phyloP scores from a whole-genome alignment of 129 eudicot genomes.

The Tanacetum coccineum region DNA sequence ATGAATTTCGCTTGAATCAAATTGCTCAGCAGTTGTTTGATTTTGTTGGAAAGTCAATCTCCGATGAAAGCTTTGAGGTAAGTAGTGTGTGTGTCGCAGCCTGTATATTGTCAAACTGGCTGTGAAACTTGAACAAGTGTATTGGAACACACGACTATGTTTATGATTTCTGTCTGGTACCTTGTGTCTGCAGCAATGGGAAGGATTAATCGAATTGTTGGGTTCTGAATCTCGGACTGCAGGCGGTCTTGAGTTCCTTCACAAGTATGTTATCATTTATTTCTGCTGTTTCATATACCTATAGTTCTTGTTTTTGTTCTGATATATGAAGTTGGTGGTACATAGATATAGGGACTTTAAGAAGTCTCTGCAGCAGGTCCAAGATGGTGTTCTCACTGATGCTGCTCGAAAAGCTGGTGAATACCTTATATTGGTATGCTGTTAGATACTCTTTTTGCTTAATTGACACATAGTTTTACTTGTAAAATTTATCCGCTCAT shows the following conservation, averaged over 20 bases:
- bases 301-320: not conserved
- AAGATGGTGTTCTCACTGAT: conserved; percentile 46
- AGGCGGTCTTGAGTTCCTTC: conserved; percentile 90
- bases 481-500: no score
- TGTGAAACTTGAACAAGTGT: not conserved
- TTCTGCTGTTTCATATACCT: not conserved
- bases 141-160: not conserved
- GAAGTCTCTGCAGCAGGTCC: conserved; percentile 77
- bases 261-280: conserved; percentile 50
- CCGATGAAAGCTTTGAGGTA: conserved; percentile 92
- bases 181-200: conserved; percentile 80
- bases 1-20: conserved; percentile 72
- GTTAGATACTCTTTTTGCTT: not conserved
- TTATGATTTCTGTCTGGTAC: not conserved
- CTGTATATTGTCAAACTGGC: not conserved
- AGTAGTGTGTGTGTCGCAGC: not conserved
- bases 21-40: conserved; percentile 85
- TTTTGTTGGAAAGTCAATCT: conserved; percentile 90
- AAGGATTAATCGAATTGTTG: conserved; percentile 85
- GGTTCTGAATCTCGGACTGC: conserved; percentile 76
- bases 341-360: conserved; percentile 87
- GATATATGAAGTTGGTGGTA: conserved; percentile 20
- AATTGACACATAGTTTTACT: not conserved
- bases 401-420: conserved; percentile 82
- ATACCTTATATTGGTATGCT: conserved; percentile 60